These are phyloP conservation scores for Betula pendula DNA, from an alignment of 306 rosid species.

Conservation along the genomic window DNA sequence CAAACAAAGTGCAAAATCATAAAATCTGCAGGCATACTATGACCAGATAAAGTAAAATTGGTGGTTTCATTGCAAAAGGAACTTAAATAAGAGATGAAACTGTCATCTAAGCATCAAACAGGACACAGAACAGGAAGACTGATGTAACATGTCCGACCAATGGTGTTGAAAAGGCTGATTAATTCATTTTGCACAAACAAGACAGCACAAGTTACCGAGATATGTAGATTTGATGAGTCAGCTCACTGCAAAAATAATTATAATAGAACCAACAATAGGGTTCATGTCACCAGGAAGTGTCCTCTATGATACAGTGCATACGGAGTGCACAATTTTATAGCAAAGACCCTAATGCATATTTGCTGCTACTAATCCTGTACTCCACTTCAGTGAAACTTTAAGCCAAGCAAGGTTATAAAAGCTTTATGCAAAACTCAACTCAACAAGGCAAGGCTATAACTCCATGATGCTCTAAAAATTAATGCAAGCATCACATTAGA, in stretches of 20 bases:
- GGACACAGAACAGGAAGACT: conserved; percentile 21
- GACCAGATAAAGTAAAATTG: neutral
- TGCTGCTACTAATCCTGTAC: neutral
- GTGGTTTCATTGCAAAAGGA: neutral
- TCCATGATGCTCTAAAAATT: neutral
- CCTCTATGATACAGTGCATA: neutral
- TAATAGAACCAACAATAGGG: neutral
- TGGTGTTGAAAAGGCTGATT: neutral
- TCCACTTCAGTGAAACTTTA: neutral
- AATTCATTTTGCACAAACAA: neutral
- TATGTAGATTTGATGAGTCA: neutral
- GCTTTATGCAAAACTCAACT: neutral
- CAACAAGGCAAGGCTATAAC: neutral
- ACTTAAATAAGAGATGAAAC: neutral
- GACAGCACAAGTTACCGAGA: neutral
- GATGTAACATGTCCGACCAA: neutral
- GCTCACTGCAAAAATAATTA: neutral
- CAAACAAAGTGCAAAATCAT: neutral
- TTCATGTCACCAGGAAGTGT: neutral
- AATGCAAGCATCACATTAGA: neutral
- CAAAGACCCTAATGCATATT: neutral
- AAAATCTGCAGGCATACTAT: neutral
- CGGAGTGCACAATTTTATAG: neutral
- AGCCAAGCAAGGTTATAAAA: neutral
- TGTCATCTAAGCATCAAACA: neutral